phyloP scores from a whole-genome alignment of 306 rosid species.

The Trifolium fragiferum region DNA sequence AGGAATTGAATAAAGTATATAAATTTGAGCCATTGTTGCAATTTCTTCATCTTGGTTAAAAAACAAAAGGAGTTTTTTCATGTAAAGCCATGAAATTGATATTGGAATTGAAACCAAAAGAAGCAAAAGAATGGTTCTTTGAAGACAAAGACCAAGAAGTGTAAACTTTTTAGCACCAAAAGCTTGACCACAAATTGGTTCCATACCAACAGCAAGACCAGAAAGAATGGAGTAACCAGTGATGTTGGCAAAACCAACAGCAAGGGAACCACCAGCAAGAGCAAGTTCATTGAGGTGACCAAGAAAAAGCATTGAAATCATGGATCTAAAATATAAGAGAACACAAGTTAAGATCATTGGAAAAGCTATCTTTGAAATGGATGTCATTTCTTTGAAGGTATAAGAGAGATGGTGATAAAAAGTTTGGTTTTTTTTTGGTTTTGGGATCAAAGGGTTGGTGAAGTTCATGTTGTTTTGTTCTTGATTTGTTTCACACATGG shows the following conservation, averaged over 20 bases:
- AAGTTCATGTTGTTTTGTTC: conserved; percentile 26
- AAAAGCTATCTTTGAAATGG: conserved; percentile 64
- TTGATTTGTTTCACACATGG: conserved; percentile 41
- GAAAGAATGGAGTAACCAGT: conserved; percentile 91
- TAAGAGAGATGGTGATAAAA: conserved; percentile 36
- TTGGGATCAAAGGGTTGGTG: conserved; percentile 48
- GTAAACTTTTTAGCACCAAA: conserved; percentile 73
- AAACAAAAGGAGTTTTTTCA: conserved; percentile 64
- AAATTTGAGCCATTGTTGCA: conserved; percentile 73
- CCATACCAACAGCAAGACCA: conserved; percentile 94
- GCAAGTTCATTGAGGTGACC: conserved; percentile 81
- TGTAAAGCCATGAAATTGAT: conserved; percentile 74
- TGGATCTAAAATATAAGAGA: conserved; percentile 76
- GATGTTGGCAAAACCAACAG: conserved; percentile 85
- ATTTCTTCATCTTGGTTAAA: conserved; percentile 77
- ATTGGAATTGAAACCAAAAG: conserved; percentile 69
- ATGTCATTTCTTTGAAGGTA: conserved; percentile 49
- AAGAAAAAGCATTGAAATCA: conserved; percentile 91
- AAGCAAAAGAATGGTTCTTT: conserved; percentile 71
- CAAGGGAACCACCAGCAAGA: conserved; percentile 89
- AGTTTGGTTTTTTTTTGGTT: conserved; percentile 36
- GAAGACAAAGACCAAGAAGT: conserved; percentile 77
- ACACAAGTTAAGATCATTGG: conserved; percentile 89
- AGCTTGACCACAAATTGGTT: conserved; percentile 89
- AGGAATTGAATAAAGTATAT: conserved; percentile 80